Evolutionary conservation across 1,284 basidiomycete genomes (phyloP).

Genomic region (Fomitiporia mediterranea): DNA sequence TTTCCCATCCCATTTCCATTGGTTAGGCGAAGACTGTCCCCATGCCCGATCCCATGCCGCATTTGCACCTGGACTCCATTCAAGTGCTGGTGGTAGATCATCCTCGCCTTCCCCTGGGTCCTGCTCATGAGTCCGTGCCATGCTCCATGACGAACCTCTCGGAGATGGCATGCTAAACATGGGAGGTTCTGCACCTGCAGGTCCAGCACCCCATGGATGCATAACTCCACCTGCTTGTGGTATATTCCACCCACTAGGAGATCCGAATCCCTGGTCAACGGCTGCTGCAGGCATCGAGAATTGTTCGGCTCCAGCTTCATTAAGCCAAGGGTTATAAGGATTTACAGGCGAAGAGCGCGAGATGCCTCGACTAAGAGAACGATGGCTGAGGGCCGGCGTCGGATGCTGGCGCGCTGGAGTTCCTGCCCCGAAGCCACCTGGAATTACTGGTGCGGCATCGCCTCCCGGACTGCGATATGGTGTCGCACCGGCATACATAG

Average conservation of each 20-base stretch:
- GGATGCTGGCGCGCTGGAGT: background rate
- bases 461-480: background rate
- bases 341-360: background rate
- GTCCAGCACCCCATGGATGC: background rate
- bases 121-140: background rate
- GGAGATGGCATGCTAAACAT: background rate
- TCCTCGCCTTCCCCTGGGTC: background rate
- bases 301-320: background rate
- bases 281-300: constrained; percentile 4
- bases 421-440: constrained; percentile 17
- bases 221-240: background rate
- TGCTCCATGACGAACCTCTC: constrained; percentile 3
- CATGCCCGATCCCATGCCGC: background rate
- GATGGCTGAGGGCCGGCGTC: background rate
- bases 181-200: background rate
- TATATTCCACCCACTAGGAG: too few relatives aligned
- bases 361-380: background rate
- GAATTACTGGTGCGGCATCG: background rate
- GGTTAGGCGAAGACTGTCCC: too few relatives aligned
- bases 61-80: constrained; percentile 1
- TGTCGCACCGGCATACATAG: background rate
- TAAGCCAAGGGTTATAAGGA: background rate
- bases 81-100: background rate
- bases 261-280: constrained; percentile 2
- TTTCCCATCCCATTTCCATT: background rate